These are phyloP conservation scores for Jatropha curcas DNA, from an alignment of 345 rosid species.

Conservation along the genomic window DNA sequence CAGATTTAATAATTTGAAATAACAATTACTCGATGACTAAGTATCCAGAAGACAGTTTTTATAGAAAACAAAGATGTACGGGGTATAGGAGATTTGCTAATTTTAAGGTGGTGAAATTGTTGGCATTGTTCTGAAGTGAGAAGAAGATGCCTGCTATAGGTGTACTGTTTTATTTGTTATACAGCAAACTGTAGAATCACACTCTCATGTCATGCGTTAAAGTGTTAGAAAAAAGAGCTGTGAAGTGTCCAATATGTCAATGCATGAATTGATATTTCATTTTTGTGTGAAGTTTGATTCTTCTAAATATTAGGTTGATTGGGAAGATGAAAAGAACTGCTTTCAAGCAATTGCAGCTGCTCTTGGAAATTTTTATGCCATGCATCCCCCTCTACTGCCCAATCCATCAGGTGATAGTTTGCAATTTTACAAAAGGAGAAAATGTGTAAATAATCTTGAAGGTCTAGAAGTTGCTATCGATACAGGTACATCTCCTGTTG, in stretches of 20 bases:
- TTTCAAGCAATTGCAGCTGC: constrained; percentile 87
- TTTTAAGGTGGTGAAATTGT: neutral
- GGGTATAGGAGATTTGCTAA: neutral
- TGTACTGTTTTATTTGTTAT: neutral
- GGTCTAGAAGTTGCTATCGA: constrained; percentile 28
- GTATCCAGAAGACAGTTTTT: neutral
- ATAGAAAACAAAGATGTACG: neutral
- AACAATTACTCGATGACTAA: neutral
- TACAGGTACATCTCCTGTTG: constrained; percentile 40
- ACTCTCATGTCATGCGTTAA: neutral
- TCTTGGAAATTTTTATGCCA: constrained; percentile 82
- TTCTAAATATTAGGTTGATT: constrained; percentile 57
- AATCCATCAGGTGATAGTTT: constrained; percentile 76
- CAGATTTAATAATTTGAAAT: neutral
- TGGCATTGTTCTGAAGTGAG: neutral
- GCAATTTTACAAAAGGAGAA: constrained; percentile 55
- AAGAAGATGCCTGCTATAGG: neutral
- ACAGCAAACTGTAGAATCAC: neutral
- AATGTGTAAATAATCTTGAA: constrained; percentile 30
- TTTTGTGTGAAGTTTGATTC: constrained; percentile 10
- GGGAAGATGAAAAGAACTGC: constrained; percentile 86
- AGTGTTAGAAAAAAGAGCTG: neutral
- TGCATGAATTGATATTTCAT: neutral
- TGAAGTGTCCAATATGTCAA: neutral
- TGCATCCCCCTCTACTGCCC: constrained; percentile 92